A percentile compares a stretch with the other conserved stretches of the same genome.
Conservation (phyloP, 495 filamentous ascomycete species). For the Xylaria curta region DNA sequence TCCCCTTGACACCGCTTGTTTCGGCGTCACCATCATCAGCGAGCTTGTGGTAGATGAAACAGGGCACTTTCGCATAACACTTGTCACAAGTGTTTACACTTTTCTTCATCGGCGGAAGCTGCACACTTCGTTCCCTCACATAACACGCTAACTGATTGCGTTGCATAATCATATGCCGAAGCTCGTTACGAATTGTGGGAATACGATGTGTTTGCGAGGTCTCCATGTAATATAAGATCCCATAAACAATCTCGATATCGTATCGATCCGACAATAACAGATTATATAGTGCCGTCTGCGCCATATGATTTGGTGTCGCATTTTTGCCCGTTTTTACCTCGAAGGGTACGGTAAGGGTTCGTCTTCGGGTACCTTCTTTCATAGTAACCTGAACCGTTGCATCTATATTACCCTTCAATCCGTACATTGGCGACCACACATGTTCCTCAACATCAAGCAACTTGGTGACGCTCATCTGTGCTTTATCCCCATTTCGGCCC, state of each 20-base stretch:
- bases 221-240: conserved; percentile 94
- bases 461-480: conserved; percentile 86
- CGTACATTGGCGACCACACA: conserved; percentile 96
- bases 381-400: conserved; percentile 94
- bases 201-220: conserved; percentile 84
- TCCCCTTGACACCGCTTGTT: conserved; percentile 73
- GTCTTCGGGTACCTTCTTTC: conserved; percentile 64
- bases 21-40: conserved; percentile 82
- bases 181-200: conserved; percentile 79
- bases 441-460: conserved; percentile 96
- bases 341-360: conserved; percentile 84
- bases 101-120: conserved; percentile 84
- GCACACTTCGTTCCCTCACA: conserved; percentile 75
- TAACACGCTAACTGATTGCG: conserved; percentile 89
- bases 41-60: conserved; percentile 95
- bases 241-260: conserved; percentile 86
- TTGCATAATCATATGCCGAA: conserved; percentile 94
- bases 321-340: conserved; percentile 94
- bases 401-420: conserved; percentile 96
- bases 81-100: conserved; percentile 75
- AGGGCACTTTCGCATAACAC: conserved; percentile 87
- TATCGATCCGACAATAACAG: conserved; percentile 93
- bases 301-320: conserved; percentile 77
- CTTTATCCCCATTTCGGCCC: conserved; percentile 73
- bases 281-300: conserved; percentile 94